Evolutionary conservation across 192 early-diverging fungal species (phyloP), one percentile per base, ranked within the genome.

Genomic region (Rhizophagus prolifer): DNA sequence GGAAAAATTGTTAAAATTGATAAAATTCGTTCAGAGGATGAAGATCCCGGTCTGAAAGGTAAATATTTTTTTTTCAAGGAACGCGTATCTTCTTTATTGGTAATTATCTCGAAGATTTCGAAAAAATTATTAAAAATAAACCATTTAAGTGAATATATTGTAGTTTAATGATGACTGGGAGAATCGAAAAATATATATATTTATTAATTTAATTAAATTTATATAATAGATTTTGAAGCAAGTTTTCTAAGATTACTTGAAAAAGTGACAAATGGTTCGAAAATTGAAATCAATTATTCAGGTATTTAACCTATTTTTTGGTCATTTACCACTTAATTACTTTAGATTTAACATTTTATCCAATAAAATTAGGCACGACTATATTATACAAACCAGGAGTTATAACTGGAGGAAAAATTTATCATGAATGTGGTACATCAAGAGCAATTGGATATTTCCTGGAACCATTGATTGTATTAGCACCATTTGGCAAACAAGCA

Each of bases 371-470:
- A 90, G 89, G 95, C 83, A 97, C 96, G 4, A 88, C 90, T 13
- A 87, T 99, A 34, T 67, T 91, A 26, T 94, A 94, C 68, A 89
- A 90, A 72, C 97, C 97, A 6, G 97, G 97, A 44, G 88, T 94
- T 66, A 93, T 99, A 74, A 88, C 85, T 23, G 96, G 96, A 74
- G 97, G 97, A 41, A 90, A 85, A 65, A 84, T 99, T 23, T 81
- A 85, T 58, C 93, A 96, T 82, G 96, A 96, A 70, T 97, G 96
- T 78, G 95, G 93, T 19, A 88, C 86, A 23, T 87, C 92, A 9
- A 87, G 97, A 12, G 89, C 90, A n/a, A 89, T 99, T 44, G 96
- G 95, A 38, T 98, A 99, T 82, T 99, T 94, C 79, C 82, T 98
- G 16, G 97, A 99, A 80, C 92, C 94, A 4, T 77, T 99, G 46